A percentile compares a stretch with the other conserved stretches of the same genome.
These are phyloP conservation scores for Aureobasidium sp. DNA, from an alignment of 2,329 filamentous ascomycete genomes.

Conservation along the genomic window DNA sequence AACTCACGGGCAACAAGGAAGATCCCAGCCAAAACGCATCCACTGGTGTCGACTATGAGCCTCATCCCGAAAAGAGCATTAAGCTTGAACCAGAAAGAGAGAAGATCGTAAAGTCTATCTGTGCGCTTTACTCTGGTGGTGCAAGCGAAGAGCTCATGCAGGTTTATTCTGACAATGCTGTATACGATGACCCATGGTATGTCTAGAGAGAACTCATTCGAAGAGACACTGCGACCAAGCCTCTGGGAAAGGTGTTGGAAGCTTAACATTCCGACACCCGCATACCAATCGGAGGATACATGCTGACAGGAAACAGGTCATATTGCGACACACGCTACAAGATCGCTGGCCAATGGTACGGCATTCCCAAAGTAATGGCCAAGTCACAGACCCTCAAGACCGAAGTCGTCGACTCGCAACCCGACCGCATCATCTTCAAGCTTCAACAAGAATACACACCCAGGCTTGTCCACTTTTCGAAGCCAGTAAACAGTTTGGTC, in stretches of 20 bases:
- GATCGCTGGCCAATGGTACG: constrained; percentile 29
- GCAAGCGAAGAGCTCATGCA: constrained; percentile 43
- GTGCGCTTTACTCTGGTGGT: constrained; percentile 41
- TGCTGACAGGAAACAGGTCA: constrained; percentile 18
- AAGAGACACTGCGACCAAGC: not conserved
- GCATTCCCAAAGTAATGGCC: constrained; percentile 37
- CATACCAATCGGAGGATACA: constrained; percentile 33
- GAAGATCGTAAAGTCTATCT: constrained; percentile 37
- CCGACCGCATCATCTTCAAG: constrained; percentile 41
- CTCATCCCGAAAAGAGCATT: constrained; percentile 32
- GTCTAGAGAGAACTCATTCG: constrained; percentile 20
- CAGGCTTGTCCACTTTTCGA: constrained; percentile 30
- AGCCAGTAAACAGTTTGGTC: constrained; percentile 36
- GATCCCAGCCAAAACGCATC: constrained; percentile 22
- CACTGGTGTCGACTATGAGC: constrained; percentile 36
- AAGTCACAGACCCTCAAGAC: constrained; percentile 35
- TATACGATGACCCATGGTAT: constrained; percentile 42
- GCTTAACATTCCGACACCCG: not conserved
- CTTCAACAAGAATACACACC: constrained; percentile 43
- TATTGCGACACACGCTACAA: constrained; percentile 46
- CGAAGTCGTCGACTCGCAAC: constrained; percentile 34
- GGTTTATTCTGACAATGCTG: constrained; percentile 40
- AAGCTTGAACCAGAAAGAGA: constrained; percentile 30
- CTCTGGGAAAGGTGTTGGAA: not conserved
- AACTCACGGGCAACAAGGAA: constrained; percentile 24